These are phyloP conservation scores for Chionographis japonica DNA, from an alignment of 106 monocot genomes.

Conservation along the genomic window DNA sequence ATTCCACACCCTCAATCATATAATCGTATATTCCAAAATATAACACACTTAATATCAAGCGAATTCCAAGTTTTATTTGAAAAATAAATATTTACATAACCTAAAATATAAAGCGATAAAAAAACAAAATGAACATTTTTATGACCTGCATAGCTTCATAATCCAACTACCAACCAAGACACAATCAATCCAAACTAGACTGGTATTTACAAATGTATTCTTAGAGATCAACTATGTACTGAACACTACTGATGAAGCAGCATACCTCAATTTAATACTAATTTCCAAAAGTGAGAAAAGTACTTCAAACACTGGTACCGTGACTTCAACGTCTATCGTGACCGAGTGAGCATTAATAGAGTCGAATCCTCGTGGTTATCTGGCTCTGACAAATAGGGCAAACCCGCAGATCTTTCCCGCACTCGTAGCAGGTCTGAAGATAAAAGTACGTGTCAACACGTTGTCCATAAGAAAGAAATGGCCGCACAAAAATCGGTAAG, in stretches of 20 bases:
- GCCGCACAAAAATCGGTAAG: neutral
- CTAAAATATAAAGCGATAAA: no score
- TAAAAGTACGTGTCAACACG: neutral
- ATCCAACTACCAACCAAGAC: neutral
- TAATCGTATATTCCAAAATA: no score
- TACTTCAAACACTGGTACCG: no score
- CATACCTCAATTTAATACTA: neutral
- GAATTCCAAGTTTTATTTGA: no score
- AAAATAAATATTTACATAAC: no score
- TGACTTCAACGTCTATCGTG: no score
- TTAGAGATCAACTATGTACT: conserved; percentile 1
- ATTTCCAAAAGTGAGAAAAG: neutral
- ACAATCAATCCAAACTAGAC: neutral
- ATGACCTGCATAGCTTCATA: neutral
- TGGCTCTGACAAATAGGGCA: conserved; percentile 40
- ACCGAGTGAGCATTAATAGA: conserved; percentile 19
- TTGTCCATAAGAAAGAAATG: neutral
- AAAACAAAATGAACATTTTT: no score
- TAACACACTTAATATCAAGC: no score
- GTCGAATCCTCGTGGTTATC: conserved; percentile 39
- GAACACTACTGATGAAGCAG: neutral
- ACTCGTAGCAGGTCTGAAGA: conserved; percentile 38
- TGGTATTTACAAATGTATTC: neutral
- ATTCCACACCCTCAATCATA: no score
- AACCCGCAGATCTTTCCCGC: conserved; percentile 27